Percentiles rank a stretch among this genome's conserved stretches.
These are phyloP conservation scores for Xylariaceae sp. DNA, from an alignment of 2,329 filamentous ascomycete species.

Conservation along the genomic window DNA sequence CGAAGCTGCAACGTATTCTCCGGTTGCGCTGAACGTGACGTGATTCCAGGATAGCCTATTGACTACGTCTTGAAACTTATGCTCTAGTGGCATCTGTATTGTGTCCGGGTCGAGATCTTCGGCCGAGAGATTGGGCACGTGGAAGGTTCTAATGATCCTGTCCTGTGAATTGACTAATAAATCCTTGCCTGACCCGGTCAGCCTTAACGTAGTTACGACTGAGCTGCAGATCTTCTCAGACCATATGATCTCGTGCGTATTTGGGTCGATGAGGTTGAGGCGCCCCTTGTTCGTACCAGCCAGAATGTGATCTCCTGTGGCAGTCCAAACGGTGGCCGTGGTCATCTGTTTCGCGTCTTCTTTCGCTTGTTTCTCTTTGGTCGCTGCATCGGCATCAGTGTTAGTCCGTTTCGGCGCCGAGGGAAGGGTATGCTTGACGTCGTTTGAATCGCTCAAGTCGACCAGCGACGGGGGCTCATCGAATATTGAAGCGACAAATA, in stretches of 20 bases:
- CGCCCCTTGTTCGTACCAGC: slow-evolving; percentile 93
- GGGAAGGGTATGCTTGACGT: slow-evolving; percentile 72
- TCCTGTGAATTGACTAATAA: slow-evolving; percentile 91
- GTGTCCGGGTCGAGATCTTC: slow-evolving; percentile 74
- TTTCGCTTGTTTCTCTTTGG: slow-evolving; percentile 78
- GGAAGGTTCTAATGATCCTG: slow-evolving; percentile 88
- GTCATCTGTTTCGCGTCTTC: slow-evolving; percentile 95
- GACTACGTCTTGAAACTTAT: slow-evolving; percentile 97
- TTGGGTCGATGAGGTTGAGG: slow-evolving; percentile 88
- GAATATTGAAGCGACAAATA: slow-evolving; percentile 88
- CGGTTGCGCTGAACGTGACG: slow-evolving; percentile 88
- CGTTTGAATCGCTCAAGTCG: slow-evolving; percentile 65
- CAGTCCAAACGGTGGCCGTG: slow-evolving; percentile 85
- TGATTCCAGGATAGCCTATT: slow-evolving; percentile 96
- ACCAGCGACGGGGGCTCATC: slow-evolving; percentile 90
- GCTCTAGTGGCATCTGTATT: slow-evolving; percentile 85
- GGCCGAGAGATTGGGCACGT: slow-evolving; percentile 71
- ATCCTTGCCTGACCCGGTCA: slow-evolving; percentile 80
- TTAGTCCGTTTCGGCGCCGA: slow-evolving; percentile 75
- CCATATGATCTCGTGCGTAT: slow-evolving; percentile 77
- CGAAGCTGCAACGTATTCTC: slow-evolving; percentile 92
- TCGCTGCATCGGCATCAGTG: slow-evolving; percentile 63
- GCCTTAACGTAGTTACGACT: slow-evolving; percentile 80
- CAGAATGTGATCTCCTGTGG: slow-evolving; percentile 80
- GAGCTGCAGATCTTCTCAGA: slow-evolving; percentile 84